Percentiles rank a stretch among this genome's conserved stretches.
Conservation (phyloP, 345 rosid genomes). For the Turritis glabra region DNA sequence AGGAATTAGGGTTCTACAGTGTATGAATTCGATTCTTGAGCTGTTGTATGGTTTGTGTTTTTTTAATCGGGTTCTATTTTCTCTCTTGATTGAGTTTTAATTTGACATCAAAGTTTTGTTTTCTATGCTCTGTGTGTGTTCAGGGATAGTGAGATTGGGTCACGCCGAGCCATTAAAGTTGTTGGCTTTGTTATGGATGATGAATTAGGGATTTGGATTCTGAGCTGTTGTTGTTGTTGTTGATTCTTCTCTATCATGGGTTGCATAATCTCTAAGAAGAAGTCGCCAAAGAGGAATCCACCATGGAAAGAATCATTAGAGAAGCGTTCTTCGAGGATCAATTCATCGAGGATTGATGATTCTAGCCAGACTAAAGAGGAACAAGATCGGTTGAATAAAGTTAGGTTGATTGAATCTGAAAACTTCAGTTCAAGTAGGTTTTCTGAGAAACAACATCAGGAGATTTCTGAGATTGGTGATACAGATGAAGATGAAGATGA, state of each 20-base stretch:
- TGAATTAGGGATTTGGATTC: background rate
- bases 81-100: background rate
- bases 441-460: slow-evolving; percentile 46
- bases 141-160: background rate
- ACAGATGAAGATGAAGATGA: slow-evolving; percentile 30
- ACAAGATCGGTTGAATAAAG: slow-evolving; percentile 42
- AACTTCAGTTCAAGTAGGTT: slow-evolving; percentile 49
- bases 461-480: slow-evolving; percentile 40
- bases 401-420: slow-evolving; percentile 59
- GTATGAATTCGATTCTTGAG: background rate
- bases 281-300: slow-evolving; percentile 50
- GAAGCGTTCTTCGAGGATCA: slow-evolving; percentile 56
- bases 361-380: slow-evolving; percentile 40
- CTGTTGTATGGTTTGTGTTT: background rate
- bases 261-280: slow-evolving; percentile 73
- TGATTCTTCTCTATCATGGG: slow-evolving; percentile 54
- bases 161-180: background rate
- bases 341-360: slow-evolving; percentile 65
- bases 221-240: background rate
- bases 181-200: background rate
- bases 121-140: background rate
- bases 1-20: background rate
- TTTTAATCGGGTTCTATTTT: background rate
- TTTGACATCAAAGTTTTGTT: background rate
- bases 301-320: slow-evolving; percentile 55